A percentile compares a stretch with the other conserved stretches of the same genome.
Evolutionary conservation across 371 early-diverging fungal species (phyloP).

Genomic region (Mortierella sp.): DNA sequence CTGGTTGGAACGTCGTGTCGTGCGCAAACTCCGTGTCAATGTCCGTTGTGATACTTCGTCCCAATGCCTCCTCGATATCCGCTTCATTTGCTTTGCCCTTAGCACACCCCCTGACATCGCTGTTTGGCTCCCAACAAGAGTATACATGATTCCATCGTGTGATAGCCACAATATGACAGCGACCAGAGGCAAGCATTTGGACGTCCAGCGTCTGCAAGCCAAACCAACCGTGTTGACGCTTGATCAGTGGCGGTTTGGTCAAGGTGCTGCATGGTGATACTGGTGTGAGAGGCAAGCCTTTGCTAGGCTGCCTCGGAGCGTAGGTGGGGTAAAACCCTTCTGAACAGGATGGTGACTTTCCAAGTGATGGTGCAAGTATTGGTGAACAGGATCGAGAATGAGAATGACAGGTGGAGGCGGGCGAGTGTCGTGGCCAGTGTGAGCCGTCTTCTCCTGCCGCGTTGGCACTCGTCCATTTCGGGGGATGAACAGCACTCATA

Average conservation of each 20-base stretch:
- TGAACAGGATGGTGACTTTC: background rate
- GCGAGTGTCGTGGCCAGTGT: constrained; percentile 30
- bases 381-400: no score
- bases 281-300: background rate
- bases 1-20: constrained; percentile 30
- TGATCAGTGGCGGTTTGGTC: constrained; percentile 28
- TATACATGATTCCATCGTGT: constrained; percentile 30
- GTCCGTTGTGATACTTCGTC: constrained; percentile 8
- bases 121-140: constrained; percentile 29
- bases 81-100: background rate
- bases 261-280: constrained; percentile 20
- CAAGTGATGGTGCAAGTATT: no score
- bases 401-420: constrained; percentile 13
- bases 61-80: constrained; percentile 23
- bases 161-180: constrained; percentile 27
- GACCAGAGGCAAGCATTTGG: constrained; percentile 28
- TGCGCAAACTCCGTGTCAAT: constrained; percentile 10
- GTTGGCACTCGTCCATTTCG: background rate
- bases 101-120: background rate
- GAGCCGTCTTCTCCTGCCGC: constrained; percentile 2
- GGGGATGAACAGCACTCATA: constrained; percentile 31
- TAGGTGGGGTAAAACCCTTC: background rate
- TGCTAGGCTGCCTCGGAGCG: background rate
- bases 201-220: constrained; percentile 29
- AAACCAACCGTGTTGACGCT: constrained; percentile 31